Conservation (phyloP, 2,329 filamentous ascomycete genomes). For the Calycina marina region DNA sequence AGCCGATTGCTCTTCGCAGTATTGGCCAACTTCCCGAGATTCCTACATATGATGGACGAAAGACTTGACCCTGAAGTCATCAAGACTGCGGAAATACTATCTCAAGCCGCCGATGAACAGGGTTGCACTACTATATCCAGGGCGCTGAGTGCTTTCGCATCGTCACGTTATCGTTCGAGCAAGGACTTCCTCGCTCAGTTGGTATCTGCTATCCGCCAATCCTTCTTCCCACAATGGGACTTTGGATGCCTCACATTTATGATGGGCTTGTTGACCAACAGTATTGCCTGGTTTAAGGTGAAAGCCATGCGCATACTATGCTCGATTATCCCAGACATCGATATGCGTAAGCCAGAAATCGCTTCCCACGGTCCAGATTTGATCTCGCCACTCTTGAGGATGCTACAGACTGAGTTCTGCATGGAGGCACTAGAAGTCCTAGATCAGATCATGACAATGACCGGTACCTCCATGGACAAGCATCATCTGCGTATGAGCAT, state of each 20-base stretch:
- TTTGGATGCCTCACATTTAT: slow-evolving; percentile 79
- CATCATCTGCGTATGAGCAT: slow-evolving; percentile 97
- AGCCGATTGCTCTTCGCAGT: slow-evolving; percentile 70
- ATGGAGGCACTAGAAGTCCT: slow-evolving; percentile 83
- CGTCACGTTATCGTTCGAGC: slow-evolving; percentile 48
- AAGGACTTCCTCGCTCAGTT: slow-evolving; percentile 66
- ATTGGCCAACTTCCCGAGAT: slow-evolving; percentile 83
- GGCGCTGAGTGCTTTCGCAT: slow-evolving; percentile 56
- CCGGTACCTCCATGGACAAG: slow-evolving; percentile 80
- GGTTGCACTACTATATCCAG: slow-evolving; percentile 51
- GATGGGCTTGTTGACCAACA: slow-evolving; percentile 83
- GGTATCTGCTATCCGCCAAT: slow-evolving; percentile 57
- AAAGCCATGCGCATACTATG: slow-evolving; percentile 87
- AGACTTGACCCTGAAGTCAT: slow-evolving; percentile 39
- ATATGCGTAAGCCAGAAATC: slow-evolving; percentile 85
- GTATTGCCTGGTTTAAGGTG: slow-evolving; percentile 74
- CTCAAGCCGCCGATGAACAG: slow-evolving; percentile 58
- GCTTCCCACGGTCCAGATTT: slow-evolving; percentile 85
- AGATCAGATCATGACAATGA: slow-evolving; percentile 91
- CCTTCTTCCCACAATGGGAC: slow-evolving; percentile 71
- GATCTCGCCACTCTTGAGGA: slow-evolving; percentile 77
- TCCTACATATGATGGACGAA: slow-evolving; percentile 65
- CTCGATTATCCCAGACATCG: slow-evolving; percentile 72
- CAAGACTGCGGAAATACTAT: slow-evolving; percentile 53
- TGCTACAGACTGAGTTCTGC: slow-evolving; percentile 87